Evolutionary conservation across 768 basidiomycete genomes (phyloP).

Genomic region (Rhodosporidiobolus sp.): DNA sequence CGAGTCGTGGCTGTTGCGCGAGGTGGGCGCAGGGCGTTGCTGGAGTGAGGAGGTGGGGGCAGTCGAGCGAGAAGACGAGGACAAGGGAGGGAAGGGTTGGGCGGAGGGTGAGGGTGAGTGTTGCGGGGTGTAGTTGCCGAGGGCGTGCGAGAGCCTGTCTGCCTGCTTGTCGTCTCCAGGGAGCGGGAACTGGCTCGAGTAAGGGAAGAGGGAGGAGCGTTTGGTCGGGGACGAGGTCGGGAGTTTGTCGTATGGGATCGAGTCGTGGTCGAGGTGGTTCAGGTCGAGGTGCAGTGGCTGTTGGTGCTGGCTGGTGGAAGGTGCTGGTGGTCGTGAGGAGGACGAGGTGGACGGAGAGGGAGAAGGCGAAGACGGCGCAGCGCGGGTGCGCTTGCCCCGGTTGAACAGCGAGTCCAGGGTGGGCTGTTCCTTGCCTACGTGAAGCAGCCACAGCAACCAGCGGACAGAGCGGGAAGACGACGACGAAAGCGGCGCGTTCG

Average conservation of each 20-base stretch:
- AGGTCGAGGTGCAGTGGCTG: not conserved
- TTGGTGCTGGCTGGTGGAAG: no score
- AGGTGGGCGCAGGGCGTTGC: no score
- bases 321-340: not conserved
- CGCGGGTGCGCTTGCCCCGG: constrained; percentile 19
- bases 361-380: not conserved
- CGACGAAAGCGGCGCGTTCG: no score
- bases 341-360: not conserved
- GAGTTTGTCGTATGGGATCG: constrained; percentile 26
- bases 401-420: constrained; percentile 27
- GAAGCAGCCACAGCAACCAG: no score
- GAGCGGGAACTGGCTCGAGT: constrained; percentile 22
- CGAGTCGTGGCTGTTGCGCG: no score
- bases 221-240: constrained; percentile 30
- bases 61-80: not conserved
- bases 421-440: not conserved
- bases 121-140: constrained; percentile 13
- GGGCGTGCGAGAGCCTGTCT: constrained; percentile 23
- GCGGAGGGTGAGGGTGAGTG: not conserved
- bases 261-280: constrained; percentile 11
- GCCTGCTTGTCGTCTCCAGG: not conserved
- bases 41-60: not conserved
- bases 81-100: no score
- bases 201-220: constrained; percentile 13
- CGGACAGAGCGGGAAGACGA: no score